Evolutionary conservation across 1,284 basidiomycete species (phyloP), one percentile per base, ranked within the genome.

Genomic region (Moesziomyces sp.): DNA sequence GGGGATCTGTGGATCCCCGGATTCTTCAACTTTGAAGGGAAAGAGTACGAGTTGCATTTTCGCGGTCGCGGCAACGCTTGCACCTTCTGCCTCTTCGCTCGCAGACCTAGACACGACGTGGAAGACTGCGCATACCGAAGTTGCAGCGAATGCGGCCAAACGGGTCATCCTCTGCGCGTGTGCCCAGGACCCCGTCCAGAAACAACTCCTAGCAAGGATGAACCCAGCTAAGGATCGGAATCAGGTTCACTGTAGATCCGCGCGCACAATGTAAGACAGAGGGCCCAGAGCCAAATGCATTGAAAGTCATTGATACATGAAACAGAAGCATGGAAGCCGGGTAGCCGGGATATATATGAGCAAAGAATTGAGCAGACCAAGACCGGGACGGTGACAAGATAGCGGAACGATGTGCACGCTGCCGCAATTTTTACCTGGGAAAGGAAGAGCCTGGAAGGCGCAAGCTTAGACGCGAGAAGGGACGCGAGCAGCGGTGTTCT

Each of bases 401-500:
- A 16, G 16, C 38, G 38, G 38, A 40, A 8, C 18, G 16, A 40
- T 16, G 16, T 11, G 6, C 2, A 14, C 38, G 14, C 14, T 40
- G 11, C 30, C 30, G 30, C 30, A 13, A 40, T 40, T 40, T 38
- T 40, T 40, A 18, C 38, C 38, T n/a, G 18, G 38, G 38, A 14
- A 16, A 16, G 9, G 43, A n/a, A 45, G n/a, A 21, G 23, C 9
- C 19, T 11, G 8, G n/a, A n/a, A 10, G n/a, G 11, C 19, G 19
- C 45, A 34, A 34, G n/a, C 42, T 54, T 44, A 68, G 24, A 19
- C 23, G 38, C 38, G 50, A 26, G 42, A 48, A 38, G 63, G 59
- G 16, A 72, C 69, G 21, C 69, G 63, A 57, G 69, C 72, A 34
- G 68, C 67, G 24, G 63, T 18, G 63, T 70, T 75, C 57, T 75